These are phyloP conservation scores for Colletotrichum horii DNA, from an alignment of 2,329 filamentous ascomycete genomes.

Conservation along the genomic window DNA sequence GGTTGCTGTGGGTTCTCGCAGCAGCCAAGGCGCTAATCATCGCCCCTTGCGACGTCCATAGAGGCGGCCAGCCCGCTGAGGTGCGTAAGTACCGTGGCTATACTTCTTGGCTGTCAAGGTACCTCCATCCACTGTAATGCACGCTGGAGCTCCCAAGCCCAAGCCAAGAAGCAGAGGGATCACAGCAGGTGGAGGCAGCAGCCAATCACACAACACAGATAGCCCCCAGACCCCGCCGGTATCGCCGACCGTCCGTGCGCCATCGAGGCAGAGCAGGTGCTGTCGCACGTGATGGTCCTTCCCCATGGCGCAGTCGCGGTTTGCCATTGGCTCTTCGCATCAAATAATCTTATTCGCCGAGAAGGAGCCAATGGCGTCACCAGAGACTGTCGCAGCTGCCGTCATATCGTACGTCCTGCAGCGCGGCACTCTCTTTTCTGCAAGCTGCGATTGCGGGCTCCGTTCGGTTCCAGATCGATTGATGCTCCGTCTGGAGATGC, in stretches of 20 bases:
- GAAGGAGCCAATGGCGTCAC: conserved; percentile 11
- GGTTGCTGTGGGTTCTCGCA: not conserved
- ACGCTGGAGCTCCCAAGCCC: not conserved
- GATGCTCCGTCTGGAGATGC: not conserved
- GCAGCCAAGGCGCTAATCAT: conserved; percentile 13
- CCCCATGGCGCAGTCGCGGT: not conserved
- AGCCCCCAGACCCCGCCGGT: not conserved
- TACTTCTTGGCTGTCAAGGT: conserved; percentile 8
- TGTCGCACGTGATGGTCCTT: not conserved
- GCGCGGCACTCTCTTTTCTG: not conserved
- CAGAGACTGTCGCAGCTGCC: not conserved
- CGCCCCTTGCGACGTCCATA: not conserved
- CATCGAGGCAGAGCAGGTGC: not conserved
- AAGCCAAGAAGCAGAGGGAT: not conserved
- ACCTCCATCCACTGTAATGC: not conserved
- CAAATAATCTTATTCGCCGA: conserved; percentile 11
- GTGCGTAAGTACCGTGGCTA: conserved; percentile 12
- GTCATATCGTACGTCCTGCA: conserved; percentile 6
- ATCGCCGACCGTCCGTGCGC: not conserved
- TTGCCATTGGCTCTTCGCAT: conserved; percentile 8
- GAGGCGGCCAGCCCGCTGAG: conserved; percentile 10
- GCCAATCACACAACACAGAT: conserved; percentile 14
- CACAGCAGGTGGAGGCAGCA: not conserved
- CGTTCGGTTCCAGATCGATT: not conserved
- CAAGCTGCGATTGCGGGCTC: not conserved